Base-by-base conservation (phyloP, 2,329 filamentous ascomycete genomes). In the Exophiala alcalophila region DNA sequence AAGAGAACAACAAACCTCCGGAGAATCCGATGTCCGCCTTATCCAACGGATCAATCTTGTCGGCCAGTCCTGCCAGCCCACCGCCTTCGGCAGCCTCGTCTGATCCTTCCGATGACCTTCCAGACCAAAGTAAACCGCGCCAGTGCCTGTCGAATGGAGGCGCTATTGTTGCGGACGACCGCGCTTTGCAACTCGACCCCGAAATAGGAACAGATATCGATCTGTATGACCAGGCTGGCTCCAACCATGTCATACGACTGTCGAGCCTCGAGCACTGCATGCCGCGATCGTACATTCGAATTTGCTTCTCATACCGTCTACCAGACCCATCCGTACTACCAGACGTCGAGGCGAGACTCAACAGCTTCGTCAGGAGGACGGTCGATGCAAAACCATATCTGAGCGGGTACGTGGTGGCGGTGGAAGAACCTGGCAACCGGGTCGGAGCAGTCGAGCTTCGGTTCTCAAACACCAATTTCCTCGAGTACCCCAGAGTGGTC, bases 251-350 rank as follows among this genome's bases (percentile, higher is more conserved):
- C 20, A 50, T 56, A 21, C 41, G 47, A 7, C 32, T 57, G 12
- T 57, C 54, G 14, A 50, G 48, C 32, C 51, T 57, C 20, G 54
- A 57, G 29, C 53, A 54, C 16, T 54, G 53, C 29, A 57, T 57
- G 54, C 54, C 54, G 29, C 44, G 54, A 24, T 47, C 52, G 20
- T 57, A 57, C 34, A 57, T 55, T 26, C 49, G 54, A 12, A 50
- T 57, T 21, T 57, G 54, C 36, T 40, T 55, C 8, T 48, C 51
- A 15, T 57, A 54, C 32, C 43, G 47, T 15, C 11, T 57, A 9
- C 38, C 47, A 11, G 32, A 39, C 19, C 16, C 47, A 12, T 23
- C 32, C 4, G 29, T 43, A 21, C 33, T 50, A 23, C 23, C 41
- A 4, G 23, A 16, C 11, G 29, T 50, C 11, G 33, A 47, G 9